Percentiles rank a stretch among this genome's conserved stretches.
These are phyloP conservation scores for Mycena latifolia DNA, from an alignment of 768 basidiomycete species.

Conservation along the genomic window DNA sequence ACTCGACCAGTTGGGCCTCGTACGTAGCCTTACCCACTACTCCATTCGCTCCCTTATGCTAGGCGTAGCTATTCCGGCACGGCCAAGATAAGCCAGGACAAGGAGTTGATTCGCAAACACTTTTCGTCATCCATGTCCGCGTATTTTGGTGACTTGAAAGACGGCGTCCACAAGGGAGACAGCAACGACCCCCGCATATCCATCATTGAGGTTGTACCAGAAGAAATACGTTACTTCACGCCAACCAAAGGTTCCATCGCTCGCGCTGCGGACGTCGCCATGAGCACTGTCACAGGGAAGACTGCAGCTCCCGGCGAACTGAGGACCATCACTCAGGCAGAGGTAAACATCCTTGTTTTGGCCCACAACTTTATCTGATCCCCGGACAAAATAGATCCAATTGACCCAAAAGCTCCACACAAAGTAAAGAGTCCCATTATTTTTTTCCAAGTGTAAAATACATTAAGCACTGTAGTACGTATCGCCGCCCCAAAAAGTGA, in stretches of 20 bases:
- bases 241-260: conserved; percentile 70
- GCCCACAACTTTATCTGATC: not conserved
- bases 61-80: conserved; percentile 72
- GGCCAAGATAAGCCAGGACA: conserved; percentile 75
- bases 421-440: conserved; percentile 6
- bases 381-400: conserved; percentile 51
- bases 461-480: conserved; percentile 9
- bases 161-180: conserved; percentile 88
- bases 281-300: conserved; percentile 71
- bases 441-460: conserved; percentile 7
- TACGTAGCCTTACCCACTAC: conserved; percentile 39
- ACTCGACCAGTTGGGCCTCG: conserved; percentile 83
- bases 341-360: conserved; percentile 59
- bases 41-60: not conserved
- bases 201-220: conserved; percentile 82
- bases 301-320: conserved; percentile 81
- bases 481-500: not conserved
- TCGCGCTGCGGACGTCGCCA: conserved; percentile 70
- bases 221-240: conserved; percentile 87
- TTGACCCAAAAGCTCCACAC: conserved; percentile 47
- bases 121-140: conserved; percentile 74
- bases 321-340: conserved; percentile 76
- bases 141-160: conserved; percentile 91
- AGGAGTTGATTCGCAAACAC: conserved; percentile 71
- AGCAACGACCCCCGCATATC: conserved; percentile 83